Conservation (phyloP, 345 rosid genomes). For the Arabis hirsuta region DNA sequence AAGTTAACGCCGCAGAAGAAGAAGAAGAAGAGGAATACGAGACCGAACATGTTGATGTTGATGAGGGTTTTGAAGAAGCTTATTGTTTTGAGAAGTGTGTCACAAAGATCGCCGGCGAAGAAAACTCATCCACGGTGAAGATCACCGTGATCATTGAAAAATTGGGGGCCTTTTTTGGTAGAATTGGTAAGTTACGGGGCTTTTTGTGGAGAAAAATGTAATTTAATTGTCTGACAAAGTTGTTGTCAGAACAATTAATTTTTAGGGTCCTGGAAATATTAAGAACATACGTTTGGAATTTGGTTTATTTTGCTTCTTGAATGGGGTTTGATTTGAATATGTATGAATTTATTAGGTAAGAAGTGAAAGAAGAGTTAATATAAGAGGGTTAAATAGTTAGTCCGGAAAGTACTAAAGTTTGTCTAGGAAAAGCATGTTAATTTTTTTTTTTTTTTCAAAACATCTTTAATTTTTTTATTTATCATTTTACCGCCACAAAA, state of each 20-base stretch:
- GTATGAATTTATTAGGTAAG: constrained; percentile 19
- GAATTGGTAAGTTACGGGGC: no score
- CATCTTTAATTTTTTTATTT: no score
- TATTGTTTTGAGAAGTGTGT: constrained; percentile 52
- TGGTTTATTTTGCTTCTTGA: constrained; percentile 4
- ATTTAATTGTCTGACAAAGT: constrained; percentile 8
- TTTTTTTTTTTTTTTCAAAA: no score
- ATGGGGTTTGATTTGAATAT: constrained; percentile 34
- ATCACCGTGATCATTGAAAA: constrained; percentile 5
- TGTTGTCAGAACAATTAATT: constrained; percentile 24
- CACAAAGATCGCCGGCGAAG: constrained; percentile 44
- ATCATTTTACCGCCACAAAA: constrained; percentile 41
- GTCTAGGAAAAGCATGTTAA: background rate
- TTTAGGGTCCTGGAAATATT: constrained; percentile 22
- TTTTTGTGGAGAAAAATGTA: background rate
- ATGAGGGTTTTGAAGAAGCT: constrained; percentile 60
- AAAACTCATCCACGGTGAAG: constrained; percentile 47
- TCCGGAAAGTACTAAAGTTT: background rate
- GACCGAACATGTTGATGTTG: constrained; percentile 50
- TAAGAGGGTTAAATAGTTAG: constrained; percentile 17
- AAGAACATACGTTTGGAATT: constrained; percentile 9
- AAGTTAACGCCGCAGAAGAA: constrained; percentile 39
- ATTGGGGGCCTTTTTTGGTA: background rate
- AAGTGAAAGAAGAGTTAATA: background rate
- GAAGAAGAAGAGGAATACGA: constrained; percentile 29